phyloP scores from a whole-genome alignment of 2,329 filamentous ascomycete species.

The Botrytis galanthina region DNA sequence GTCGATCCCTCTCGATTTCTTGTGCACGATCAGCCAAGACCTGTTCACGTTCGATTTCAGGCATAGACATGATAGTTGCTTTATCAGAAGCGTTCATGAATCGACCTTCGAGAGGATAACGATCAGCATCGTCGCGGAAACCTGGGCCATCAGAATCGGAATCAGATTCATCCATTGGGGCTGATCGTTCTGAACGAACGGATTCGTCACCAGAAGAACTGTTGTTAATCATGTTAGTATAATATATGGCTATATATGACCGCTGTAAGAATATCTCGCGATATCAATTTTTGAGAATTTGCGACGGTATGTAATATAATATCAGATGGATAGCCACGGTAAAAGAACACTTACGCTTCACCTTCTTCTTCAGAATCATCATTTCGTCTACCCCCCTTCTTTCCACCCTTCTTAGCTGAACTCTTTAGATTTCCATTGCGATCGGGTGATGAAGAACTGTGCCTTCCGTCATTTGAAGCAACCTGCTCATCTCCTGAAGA shows the following conservation, averaged over 20 bases:
- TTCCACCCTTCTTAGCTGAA: slow-evolving; percentile 50
- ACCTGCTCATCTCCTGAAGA: slow-evolving; percentile 56
- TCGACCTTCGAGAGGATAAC: slow-evolving; percentile 86
- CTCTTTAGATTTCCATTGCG: slow-evolving; percentile 41
- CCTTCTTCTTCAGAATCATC: slow-evolving; percentile 74
- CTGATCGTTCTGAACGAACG: slow-evolving; percentile 74
- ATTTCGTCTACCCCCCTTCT: slow-evolving; percentile 46
- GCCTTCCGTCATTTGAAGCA: slow-evolving; percentile 48
- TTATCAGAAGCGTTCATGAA: slow-evolving; percentile 74
- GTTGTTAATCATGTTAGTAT: slow-evolving; percentile 8
- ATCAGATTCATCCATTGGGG: slow-evolving; percentile 86
- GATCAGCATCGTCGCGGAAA: slow-evolving; percentile 55
- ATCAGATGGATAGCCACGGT: not conserved
- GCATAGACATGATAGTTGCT: slow-evolving; percentile 75
- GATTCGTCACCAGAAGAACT: slow-evolving; percentile 71
- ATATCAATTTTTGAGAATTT: not conserved
- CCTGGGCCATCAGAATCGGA: slow-evolving; percentile 64
- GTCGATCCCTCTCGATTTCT: slow-evolving; percentile 76
- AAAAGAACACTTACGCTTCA: slow-evolving; percentile 66
- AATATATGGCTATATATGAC: not conserved
- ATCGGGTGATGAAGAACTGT: slow-evolving; percentile 54
- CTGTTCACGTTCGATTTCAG: slow-evolving; percentile 87
- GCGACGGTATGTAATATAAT: not conserved
- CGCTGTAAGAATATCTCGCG: not conserved
- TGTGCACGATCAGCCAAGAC: slow-evolving; percentile 84